These are phyloP conservation scores for Botrytis tulipae DNA, from an alignment of 2,329 filamentous ascomycete species.

Conservation along the genomic window DNA sequence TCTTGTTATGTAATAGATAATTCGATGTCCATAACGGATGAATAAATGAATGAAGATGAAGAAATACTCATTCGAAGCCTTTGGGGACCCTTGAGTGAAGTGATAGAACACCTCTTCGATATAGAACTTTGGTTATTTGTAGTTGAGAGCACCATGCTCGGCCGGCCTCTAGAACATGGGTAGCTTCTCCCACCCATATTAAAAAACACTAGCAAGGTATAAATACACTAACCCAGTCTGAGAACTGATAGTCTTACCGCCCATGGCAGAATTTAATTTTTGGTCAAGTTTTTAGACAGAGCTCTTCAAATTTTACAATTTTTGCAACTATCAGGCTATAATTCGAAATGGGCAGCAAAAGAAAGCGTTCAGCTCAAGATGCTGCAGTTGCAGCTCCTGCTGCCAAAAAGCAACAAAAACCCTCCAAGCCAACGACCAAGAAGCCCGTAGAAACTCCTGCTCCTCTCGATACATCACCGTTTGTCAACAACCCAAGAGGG, in stretches of 20 bases:
- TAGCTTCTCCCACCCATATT: background rate
- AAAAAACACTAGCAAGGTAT: conserved; percentile 3
- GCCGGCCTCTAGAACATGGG: too few species aligned
- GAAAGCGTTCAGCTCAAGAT: conserved; percentile 42
- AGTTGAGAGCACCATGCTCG: background rate
- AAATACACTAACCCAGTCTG: background rate
- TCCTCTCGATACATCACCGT: conserved; percentile 41
- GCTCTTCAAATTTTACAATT: background rate
- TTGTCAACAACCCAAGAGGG: conserved; percentile 51
- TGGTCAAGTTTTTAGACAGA: conserved; percentile 13
- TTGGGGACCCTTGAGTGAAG: background rate
- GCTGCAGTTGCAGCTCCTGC: conserved; percentile 25
- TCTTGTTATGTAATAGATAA: too few species aligned
- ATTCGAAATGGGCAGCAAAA: conserved; percentile 44
- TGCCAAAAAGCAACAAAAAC: conserved; percentile 35
- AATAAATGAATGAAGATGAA: background rate
- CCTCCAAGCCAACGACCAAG: conserved; percentile 6
- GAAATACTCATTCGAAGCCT: background rate
- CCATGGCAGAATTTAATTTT: conserved; percentile 20
- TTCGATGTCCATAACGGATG: background rate
- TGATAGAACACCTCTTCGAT: background rate
- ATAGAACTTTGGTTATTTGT: background rate
- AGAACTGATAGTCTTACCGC: background rate
- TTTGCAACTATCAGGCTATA: background rate
- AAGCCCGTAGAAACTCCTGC: conserved; percentile 23